Percentiles rank a stretch among this genome's conserved stretches.
Conservation (phyloP, 2,329 filamentous ascomycete genomes). For the Penicillium sp. region DNA sequence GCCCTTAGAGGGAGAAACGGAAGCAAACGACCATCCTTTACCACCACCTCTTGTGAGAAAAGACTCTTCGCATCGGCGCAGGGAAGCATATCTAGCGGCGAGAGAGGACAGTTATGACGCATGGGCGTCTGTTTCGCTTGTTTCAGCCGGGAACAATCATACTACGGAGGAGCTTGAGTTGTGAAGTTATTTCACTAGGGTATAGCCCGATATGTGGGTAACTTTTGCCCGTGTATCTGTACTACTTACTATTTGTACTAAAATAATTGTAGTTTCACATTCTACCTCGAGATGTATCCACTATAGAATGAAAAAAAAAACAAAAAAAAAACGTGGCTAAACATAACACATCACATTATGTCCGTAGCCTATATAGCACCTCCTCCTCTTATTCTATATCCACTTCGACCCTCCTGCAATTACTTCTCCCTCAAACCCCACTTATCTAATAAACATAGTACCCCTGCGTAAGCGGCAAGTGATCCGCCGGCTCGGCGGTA, state of each 20-base stretch:
- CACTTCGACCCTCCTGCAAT: too few relatives aligned
- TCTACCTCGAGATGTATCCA: background rate
- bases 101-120: conserved; percentile 48
- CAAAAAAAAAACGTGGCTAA: background rate
- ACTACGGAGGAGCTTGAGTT: conserved; percentile 48
- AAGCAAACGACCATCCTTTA: background rate
- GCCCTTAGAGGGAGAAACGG: background rate
- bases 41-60: background rate
- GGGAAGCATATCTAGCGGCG: conserved; percentile 47
- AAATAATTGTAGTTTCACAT: background rate
- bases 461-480: conserved; percentile 74
- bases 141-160: conserved; percentile 52
- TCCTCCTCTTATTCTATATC: background rate
- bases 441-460: conserved; percentile 28
- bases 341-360: background rate
- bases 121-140: conserved; percentile 48
- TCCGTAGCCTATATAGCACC: background rate
- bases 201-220: background rate
- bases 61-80: conserved; percentile 31
- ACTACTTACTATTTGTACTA: background rate
- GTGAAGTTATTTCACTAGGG: conserved; percentile 24
- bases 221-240: background rate
- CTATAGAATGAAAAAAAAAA: background rate
- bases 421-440: background rate
- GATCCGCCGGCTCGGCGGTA: conserved; percentile 71